phyloP scores from a whole-genome alignment of 2,329 filamentous ascomycete species.

The Thermothelomyces thermophilus region DNA sequence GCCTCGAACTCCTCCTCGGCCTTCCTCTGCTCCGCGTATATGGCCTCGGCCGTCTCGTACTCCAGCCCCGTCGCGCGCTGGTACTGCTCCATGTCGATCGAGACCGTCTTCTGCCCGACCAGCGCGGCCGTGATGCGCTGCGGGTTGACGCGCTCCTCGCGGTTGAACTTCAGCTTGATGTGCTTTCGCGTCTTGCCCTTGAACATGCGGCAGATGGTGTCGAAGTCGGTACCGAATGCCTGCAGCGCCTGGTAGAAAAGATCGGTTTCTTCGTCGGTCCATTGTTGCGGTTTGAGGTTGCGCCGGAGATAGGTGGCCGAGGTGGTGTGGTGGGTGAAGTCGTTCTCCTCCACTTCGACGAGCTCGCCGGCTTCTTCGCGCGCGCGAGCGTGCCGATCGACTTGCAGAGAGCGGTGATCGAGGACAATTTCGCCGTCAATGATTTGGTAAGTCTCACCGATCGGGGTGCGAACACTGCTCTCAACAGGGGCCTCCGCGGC shows the following conservation, averaged over 20 bases:
- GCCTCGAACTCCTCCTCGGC: constrained; percentile 40
- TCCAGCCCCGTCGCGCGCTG: constrained; percentile 46
- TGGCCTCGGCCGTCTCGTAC: constrained; percentile 49
- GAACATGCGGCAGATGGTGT: constrained; percentile 73
- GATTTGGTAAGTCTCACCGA: constrained; percentile 49
- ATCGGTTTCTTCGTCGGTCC: constrained; percentile 65
- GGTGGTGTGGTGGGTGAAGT: constrained; percentile 67
- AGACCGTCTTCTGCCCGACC: constrained; percentile 50
- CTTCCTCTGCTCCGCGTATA: constrained; percentile 45
- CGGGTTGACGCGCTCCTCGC: constrained; percentile 65
- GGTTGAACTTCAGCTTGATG: constrained; percentile 77
- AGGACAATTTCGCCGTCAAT: constrained; percentile 68
- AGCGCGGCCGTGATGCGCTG: constrained; percentile 58
- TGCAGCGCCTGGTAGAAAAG: constrained; percentile 68
- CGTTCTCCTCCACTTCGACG: constrained; percentile 67
- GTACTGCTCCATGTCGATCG: constrained; percentile 57
- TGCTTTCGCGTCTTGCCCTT: constrained; percentile 62
- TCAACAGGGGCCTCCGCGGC: constrained; percentile 11
- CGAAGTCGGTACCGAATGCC: constrained; percentile 78
- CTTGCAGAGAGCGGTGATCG: constrained; percentile 59
- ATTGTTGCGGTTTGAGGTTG: constrained; percentile 59
- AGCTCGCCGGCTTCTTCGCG: constrained; percentile 45
- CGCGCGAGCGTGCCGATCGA: constrained; percentile 62
- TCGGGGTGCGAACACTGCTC: constrained; percentile 2
- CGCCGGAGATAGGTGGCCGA: constrained; percentile 59